Evolutionary conservation across 2,329 filamentous ascomycete genomes (phyloP).

Genomic region (Diaporthe destruens): DNA sequence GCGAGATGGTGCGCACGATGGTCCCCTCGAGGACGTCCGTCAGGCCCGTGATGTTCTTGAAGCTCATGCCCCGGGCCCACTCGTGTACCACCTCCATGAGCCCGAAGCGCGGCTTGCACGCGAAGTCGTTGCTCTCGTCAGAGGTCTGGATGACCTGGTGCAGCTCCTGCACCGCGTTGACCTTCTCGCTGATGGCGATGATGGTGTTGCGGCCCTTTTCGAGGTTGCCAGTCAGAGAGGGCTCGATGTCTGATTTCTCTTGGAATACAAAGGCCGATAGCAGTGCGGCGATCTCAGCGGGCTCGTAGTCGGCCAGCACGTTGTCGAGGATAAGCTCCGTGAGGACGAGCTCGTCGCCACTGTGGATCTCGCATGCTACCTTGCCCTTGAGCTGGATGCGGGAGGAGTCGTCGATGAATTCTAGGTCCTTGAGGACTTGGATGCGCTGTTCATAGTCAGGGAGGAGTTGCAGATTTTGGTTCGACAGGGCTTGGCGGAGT

Average conservation of each 20-base stretch:
- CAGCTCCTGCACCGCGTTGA: conserved; percentile 88
- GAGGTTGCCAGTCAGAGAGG: conserved; percentile 84
- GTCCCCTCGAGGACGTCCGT: conserved; percentile 98
- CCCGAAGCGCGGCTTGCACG: conserved; percentile 87
- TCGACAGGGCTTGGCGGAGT: conserved; percentile 89
- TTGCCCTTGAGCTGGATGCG: conserved; percentile 97
- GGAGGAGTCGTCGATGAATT: conserved; percentile 88
- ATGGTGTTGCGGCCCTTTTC: conserved; percentile 88
- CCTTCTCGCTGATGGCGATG: conserved; percentile 89
- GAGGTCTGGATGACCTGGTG: conserved; percentile 92
- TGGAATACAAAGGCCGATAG: conserved; percentile 97
- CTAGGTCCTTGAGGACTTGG: conserved; percentile 89
- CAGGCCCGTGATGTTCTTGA: conserved; percentile 95
- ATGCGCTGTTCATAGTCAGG: conserved; percentile 98
- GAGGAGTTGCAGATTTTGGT: conserved; percentile 94
- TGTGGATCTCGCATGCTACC: conserved; percentile 98
- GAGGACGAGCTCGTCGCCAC: conserved; percentile 93
- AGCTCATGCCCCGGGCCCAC: conserved; percentile 97
- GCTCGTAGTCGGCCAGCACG: conserved; percentile 93
- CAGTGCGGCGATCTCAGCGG: conserved; percentile 94
- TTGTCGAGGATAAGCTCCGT: conserved; percentile 98
- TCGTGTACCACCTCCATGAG: conserved; percentile 98
- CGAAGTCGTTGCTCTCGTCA: conserved; percentile 94
- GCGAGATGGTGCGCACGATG: conserved; percentile 93
- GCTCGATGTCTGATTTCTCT: conserved; percentile 89